Evolutionary conservation across 768 basidiomycete genomes (phyloP), one percentile per base, ranked within the genome.

Genomic region (Macrolepiota albuminosa): DNA sequence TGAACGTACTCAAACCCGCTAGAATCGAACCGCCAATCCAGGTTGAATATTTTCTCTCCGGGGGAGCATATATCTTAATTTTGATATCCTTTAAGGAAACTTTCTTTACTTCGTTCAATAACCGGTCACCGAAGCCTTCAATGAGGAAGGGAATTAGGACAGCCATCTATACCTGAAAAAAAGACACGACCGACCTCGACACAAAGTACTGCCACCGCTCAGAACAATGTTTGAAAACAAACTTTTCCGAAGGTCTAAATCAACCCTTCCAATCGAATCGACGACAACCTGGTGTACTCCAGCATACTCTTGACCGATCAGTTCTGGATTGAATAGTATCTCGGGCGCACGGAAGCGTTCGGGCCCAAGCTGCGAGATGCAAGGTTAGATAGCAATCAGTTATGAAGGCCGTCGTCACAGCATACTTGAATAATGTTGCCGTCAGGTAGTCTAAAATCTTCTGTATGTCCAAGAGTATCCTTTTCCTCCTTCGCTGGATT

Each of bases 271-370:
- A 72, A 98, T 98, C 8, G 95, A 95, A 76, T 99, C 95, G n/a
- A 98, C 93, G 13, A 98, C 90, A 40, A 98, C 93, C 73, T 99
- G 95, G 73, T 98, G 97, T 11, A 98, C 94, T 55, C 97, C 97
- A 29, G 93, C 88, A 68, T 96, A 95, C 74, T 99, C 97, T 66
- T 92, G 88, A 7, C 97, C 97, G 65, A 98, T 89, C 53, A 98
- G 76, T 72, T 98, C 95, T 33, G 97, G 97, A 70, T 97, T 96
- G 79, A 99, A 99, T 54, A 99, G 76, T 59, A 98, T 93, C 72
- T 99, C 97, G 36, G 97, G 95, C 11, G 97, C 97, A 65, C 94
- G 86, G 81, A 96, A 98, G 58, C 96, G 87, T 75, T 98, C 97
- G 54, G 89, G 78, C 56, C 95, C 95, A 63, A 99, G 87, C 96